phyloP scores from a whole-genome alignment of 352 stramenopile species.

The Aphanomyces euteiches region DNA sequence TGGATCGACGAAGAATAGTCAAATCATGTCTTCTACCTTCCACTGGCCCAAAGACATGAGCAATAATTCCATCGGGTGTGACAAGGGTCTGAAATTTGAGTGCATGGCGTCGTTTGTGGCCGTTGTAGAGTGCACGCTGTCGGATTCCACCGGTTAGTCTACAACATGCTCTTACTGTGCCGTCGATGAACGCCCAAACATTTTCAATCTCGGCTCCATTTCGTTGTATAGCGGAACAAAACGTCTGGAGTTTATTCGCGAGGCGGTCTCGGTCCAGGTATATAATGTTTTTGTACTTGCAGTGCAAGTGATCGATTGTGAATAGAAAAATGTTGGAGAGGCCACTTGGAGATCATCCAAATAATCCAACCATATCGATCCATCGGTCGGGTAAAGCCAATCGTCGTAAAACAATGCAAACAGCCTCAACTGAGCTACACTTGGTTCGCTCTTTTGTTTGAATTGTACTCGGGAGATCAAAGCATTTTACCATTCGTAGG shows the following conservation, averaged over 20 bases:
- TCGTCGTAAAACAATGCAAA: not conserved
- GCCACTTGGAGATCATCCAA: not conserved
- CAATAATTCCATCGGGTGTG: conserved; percentile 20
- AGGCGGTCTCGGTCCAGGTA: conserved; percentile 17
- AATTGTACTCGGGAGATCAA: not conserved
- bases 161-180: conserved; percentile 2
- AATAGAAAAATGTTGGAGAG: conserved; percentile 18
- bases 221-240: not conserved
- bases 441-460: not conserved
- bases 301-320: conserved; percentile 8
- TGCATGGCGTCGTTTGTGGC: conserved; percentile 17
- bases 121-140: conserved; percentile 8
- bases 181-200: conserved; percentile 21
- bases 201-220: conserved; percentile 17
- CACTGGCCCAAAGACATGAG: conserved; percentile 26
- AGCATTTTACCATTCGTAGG: not conserved
- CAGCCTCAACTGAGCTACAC: not conserved
- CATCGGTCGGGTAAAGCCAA: not conserved
- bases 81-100: conserved; percentile 14
- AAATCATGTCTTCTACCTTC: conserved; percentile 10
- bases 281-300: conserved; percentile 1
- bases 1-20: conserved; percentile 3
- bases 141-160: not conserved
- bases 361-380: not conserved
- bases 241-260: not conserved